Evolutionary conservation across 2,329 filamentous ascomycete genomes (phyloP).

Genomic region (Parafenestella ontariensis): DNA sequence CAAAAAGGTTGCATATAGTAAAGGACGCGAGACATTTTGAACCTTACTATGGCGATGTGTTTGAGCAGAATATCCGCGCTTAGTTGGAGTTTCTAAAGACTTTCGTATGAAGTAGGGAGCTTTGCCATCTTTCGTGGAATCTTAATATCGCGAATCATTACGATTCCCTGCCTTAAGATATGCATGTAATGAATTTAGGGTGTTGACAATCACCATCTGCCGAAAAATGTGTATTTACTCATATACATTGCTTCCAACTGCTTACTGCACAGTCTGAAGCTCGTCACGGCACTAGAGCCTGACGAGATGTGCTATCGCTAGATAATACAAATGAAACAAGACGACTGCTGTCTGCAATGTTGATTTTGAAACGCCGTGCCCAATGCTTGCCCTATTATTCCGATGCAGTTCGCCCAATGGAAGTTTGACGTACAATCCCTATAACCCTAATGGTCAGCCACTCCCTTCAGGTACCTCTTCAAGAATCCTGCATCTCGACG

Average conservation of each 20-base stretch:
- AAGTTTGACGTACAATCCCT: slow-evolving; percentile 15
- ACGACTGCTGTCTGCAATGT: slow-evolving; percentile 8
- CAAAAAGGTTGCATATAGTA: neutral
- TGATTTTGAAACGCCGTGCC: slow-evolving; percentile 35
- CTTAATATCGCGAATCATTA: no score
- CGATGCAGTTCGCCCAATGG: slow-evolving; percentile 25
- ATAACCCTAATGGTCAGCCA: slow-evolving; percentile 6
- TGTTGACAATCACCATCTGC: neutral
- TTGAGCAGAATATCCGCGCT: no score
- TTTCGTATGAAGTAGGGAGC: no score
- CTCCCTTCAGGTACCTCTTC: slow-evolving; percentile 3
- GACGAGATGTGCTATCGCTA: neutral
- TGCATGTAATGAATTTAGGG: no score
- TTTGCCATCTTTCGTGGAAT: no score
- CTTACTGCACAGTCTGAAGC: neutral
- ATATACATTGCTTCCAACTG: neutral
- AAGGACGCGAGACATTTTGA: no score
- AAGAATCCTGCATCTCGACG: slow-evolving; percentile 43
- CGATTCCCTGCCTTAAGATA: no score
- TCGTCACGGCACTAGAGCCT: neutral
- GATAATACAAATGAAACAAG: slow-evolving; percentile 16
- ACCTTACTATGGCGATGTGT: no score
- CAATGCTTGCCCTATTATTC: slow-evolving; percentile 24
- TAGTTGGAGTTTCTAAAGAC: no score
- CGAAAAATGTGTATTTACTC: slow-evolving; percentile 1